phyloP scores from a whole-genome alignment of 1,139 yeast species.

The Blastobotrys arbuscula region DNA sequence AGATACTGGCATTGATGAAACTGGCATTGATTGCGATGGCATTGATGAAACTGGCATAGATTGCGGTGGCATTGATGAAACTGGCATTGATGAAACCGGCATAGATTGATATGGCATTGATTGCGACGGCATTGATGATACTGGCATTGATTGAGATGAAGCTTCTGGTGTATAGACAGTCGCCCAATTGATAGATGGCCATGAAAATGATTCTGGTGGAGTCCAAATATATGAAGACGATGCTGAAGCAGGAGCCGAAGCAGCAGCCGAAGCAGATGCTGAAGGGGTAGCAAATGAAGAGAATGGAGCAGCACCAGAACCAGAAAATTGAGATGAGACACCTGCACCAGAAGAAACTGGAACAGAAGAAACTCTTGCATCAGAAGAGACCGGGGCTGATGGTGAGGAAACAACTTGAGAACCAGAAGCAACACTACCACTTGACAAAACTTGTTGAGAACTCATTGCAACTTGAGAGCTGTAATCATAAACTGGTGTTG shows the following conservation, averaged over 20 bases:
- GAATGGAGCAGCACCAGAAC: constrained; percentile 11
- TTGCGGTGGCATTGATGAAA: neutral
- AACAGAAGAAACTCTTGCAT: neutral
- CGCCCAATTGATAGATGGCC: neutral
- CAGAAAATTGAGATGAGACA: constrained; percentile 2
- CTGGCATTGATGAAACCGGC: neutral
- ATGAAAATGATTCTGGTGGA: neutral
- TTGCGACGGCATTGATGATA: neutral
- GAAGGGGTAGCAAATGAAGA: constrained; percentile 1
- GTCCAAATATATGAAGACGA: neutral
- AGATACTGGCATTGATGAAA: neutral
- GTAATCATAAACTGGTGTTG: too few relatives aligned
- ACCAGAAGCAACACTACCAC: constrained; percentile 3
- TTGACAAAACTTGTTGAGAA: too few relatives aligned
- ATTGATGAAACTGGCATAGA: too few relatives aligned
- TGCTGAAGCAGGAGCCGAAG: constrained; percentile 8
- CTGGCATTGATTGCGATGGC: neutral
- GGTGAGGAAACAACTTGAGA: too few relatives aligned
- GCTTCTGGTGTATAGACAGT: neutral
- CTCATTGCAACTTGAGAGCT: too few relatives aligned
- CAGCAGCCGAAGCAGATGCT: constrained; percentile 5
- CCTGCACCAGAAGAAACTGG: neutral
- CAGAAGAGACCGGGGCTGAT: too few relatives aligned
- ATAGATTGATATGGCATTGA: neutral
- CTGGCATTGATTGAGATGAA: neutral